Evolutionary conservation across 2,329 filamentous ascomycete species (phyloP), one percentile per base, ranked within the genome.

Genomic region (Exophiala phaeomuriformis): DNA sequence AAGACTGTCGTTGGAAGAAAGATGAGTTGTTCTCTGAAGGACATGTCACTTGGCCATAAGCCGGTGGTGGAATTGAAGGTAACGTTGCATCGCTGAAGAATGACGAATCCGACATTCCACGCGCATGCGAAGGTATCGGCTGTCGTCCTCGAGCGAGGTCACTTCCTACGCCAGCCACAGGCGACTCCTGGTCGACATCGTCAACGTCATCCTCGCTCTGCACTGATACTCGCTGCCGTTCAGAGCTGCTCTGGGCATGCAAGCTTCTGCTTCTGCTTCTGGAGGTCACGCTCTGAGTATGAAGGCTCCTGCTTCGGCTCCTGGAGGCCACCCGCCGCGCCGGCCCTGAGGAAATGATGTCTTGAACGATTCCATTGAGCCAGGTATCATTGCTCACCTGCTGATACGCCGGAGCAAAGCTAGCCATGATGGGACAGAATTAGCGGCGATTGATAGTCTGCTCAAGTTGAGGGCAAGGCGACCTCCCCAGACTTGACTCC

Each of bases 311-410:
- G 33, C 7, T 36, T 36, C 33, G 7, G 7, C 33, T 36, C n/a
- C 33, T 7, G n/a, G 33, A 36, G n/a, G 33, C 7, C 7, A n/a
- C 33, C 7, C n/a, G 33, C 7, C 33, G 33, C 7, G n/a, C 33
- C n/a, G 33, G 33, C n/a, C 7, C 33, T 7, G 33, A 36, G 33
- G 7, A 7, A 7, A 36, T 33, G 46, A 27, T 30, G 35, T 48
- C 46, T 32, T 28, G 19, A 19, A 39, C 46, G 8, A 29, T n/a
- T 28, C 29, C 5, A 28, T 48, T 39, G 46, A 48, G 46, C 46
- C 46, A 48, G n/a, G 19, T 12, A 29, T 48, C 46, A 35, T 48
- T 48, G 46, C 40, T 36, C 27, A 42, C 28, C 19, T 43, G 48
- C 29, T 43, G 48, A 32, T 50, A 50, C 9, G 37, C 36, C 12